These are phyloP conservation scores for Quercus aquifolioides DNA, from an alignment of 306 rosid genomes.

Conservation along the genomic window DNA sequence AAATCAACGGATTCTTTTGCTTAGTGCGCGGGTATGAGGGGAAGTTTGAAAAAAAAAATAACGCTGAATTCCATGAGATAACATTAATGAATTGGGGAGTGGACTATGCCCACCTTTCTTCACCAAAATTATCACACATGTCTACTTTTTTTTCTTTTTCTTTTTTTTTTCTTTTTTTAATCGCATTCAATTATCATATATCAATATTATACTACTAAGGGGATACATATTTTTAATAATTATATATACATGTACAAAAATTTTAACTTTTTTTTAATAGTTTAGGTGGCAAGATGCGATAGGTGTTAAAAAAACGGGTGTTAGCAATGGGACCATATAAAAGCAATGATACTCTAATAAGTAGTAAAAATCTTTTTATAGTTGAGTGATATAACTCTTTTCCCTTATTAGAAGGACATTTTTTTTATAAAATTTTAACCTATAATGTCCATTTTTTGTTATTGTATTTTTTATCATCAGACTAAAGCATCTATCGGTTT, in stretches of 20 bases:
- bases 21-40: constrained; percentile 91
- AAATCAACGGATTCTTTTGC: constrained; percentile 38
- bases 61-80: constrained; percentile 77
- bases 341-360: too few relatives aligned
- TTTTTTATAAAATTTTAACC: too few relatives aligned
- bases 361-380: too few relatives aligned
- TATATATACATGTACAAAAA: too few relatives aligned
- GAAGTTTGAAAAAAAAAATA: constrained; percentile 66
- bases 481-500: fast-evolving
- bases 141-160: background rate
- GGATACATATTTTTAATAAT: too few relatives aligned
- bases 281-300: too few relatives aligned
- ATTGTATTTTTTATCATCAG: too few relatives aligned
- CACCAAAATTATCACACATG: background rate
- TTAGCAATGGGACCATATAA: too few relatives aligned
- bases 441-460: fast-evolving
- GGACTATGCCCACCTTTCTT: constrained; percentile 36
- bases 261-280: too few relatives aligned
- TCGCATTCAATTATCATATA: background rate
- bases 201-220: background rate
- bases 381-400: too few relatives aligned
- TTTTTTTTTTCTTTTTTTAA: background rate
- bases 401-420: too few relatives aligned
- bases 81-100: constrained; percentile 33
- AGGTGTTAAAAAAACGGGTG: too few relatives aligned